A percentile compares a stretch with the other conserved stretches of the same genome.
These are phyloP conservation scores for Hemileccinum rubropunctum DNA, from an alignment of 768 basidiomycete species.

Conservation along the genomic window DNA sequence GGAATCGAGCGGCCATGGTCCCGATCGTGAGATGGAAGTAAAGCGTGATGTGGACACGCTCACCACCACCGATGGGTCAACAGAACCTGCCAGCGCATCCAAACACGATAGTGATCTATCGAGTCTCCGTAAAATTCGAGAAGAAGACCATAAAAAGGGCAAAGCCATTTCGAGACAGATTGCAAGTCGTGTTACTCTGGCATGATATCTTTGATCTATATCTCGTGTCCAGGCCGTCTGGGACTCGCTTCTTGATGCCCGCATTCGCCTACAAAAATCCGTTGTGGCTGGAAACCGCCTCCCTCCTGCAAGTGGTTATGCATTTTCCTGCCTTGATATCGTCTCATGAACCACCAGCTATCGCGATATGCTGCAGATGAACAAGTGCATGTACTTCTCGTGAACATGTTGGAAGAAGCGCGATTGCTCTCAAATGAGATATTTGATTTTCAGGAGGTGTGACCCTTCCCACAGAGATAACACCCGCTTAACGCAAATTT, in stretches of 20 bases:
- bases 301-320: slow-evolving; percentile 48
- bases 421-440: slow-evolving; percentile 62
- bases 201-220: slow-evolving; percentile 2
- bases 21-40: slow-evolving; percentile 12
- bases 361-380: slow-evolving; percentile 27
- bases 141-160: slow-evolving; percentile 78
- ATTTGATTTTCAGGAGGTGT: slow-evolving; percentile 65
- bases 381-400: slow-evolving; percentile 44
- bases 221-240: slow-evolving; percentile 59
- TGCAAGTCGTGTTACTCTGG: slow-evolving; percentile 43
- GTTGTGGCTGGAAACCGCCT: slow-evolving; percentile 62
- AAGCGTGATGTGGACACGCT: slow-evolving; percentile 8
- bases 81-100: not conserved
- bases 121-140: slow-evolving; percentile 54
- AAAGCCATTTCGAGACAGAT: slow-evolving; percentile 81
- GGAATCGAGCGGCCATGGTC: slow-evolving; percentile 8
- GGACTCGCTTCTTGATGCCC: slow-evolving; percentile 85
- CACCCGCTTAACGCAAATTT: slow-evolving; percentile 17
- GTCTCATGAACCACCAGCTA: slow-evolving; percentile 30
- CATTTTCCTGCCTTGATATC: not conserved
- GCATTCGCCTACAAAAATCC: slow-evolving; percentile 89
- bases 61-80: slow-evolving; percentile 17
- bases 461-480: slow-evolving; percentile 9
- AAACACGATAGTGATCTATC: slow-evolving; percentile 41
- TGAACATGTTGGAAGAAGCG: slow-evolving; percentile 60